Base-by-base conservation (phyloP, 345 rosid species). In the Sonneratia alba region DNA sequence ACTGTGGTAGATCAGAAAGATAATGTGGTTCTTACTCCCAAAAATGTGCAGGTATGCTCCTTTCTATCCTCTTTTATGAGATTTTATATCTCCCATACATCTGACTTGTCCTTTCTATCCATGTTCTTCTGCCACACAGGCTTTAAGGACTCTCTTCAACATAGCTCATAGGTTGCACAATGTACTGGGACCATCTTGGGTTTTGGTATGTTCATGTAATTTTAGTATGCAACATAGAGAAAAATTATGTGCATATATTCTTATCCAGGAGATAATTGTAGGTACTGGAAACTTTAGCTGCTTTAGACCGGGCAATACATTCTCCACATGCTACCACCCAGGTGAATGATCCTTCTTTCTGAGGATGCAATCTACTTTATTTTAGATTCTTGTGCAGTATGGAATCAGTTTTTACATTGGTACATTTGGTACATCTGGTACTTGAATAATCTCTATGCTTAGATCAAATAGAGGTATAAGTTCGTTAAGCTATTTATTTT, bases 181-280 rank as follows among this genome's bases (percentile, higher is more conserved):
- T 77, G 97, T 92, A 56, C 83, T 95, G 81, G 99, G 99, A 47
- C 97, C 97, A n/a, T 95, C 99, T 24, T 95, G 99, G 99, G 94
- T 92, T 79, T 81, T 95, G 96, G 98, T 91, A 86, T 78, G 97
- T 82, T 73, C 45, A 36, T 73, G 70, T 79, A 67, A 70, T 78
- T 73, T 64, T 62, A 22, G 22, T 45, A 11, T 68, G 6, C 55
- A n/a, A 13, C 16, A 32, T 68, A 32, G 36, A 43, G 70, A 14
- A 71, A 32, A n/a, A 56, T 36, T 19, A 49, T 36, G 49, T 15
- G 27, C 24, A 49, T 72, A 48, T 42, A 10, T 36, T 40, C 69
- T 68, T 77, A 68, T 70, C 49, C 4, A 14, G 21, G 48, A 73
- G 78, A 78, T 49, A 69, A 77, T 72, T 85, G 62, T 77, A 90